These are phyloP conservation scores for Globisporangium irregulare DNA, from an alignment of 352 stramenopile species.

Conservation along the genomic window DNA sequence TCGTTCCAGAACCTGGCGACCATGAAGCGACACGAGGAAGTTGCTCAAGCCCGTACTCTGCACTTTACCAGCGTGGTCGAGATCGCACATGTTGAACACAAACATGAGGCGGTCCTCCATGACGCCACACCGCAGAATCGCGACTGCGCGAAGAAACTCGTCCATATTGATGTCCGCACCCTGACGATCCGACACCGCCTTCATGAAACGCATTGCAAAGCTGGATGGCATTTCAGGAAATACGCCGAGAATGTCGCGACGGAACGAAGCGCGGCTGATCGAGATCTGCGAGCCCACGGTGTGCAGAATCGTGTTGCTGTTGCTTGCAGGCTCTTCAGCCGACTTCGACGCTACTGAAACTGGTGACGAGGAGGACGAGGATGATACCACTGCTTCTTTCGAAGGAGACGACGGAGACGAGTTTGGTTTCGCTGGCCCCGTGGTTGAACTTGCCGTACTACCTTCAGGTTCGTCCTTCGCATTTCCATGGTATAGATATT, in stretches of 20 bases:
- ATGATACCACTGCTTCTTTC: constrained; percentile 22
- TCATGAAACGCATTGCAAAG: constrained; percentile 89
- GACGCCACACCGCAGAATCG: constrained; percentile 68
- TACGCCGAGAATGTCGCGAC: constrained; percentile 83
- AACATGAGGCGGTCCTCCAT: constrained; percentile 78
- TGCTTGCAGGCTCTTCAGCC: constrained; percentile 31
- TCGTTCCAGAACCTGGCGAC: constrained; percentile 70
- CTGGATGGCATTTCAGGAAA: constrained; percentile 88
- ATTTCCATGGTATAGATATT: constrained; percentile 76
- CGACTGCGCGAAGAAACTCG: constrained; percentile 79
- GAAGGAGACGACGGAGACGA: constrained; percentile 22
- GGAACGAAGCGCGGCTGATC: constrained; percentile 81
- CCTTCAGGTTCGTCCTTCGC: constrained; percentile 28
- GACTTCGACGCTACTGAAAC: constrained; percentile 28
- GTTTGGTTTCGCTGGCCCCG: constrained; percentile 18
- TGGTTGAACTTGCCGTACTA: constrained; percentile 19
- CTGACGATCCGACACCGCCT: constrained; percentile 80
- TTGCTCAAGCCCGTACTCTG: constrained; percentile 85
- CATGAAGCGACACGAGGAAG: constrained; percentile 80
- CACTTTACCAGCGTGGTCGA: constrained; percentile 83
- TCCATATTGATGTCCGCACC: constrained; percentile 88
- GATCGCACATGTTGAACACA: constrained; percentile 87
- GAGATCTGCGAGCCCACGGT: constrained; percentile 77
- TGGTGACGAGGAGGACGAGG: constrained; percentile 35
- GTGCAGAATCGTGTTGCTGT: constrained; percentile 48